Conservation (phyloP, 129 eudicot species). For the Tagetes patula region DNA sequence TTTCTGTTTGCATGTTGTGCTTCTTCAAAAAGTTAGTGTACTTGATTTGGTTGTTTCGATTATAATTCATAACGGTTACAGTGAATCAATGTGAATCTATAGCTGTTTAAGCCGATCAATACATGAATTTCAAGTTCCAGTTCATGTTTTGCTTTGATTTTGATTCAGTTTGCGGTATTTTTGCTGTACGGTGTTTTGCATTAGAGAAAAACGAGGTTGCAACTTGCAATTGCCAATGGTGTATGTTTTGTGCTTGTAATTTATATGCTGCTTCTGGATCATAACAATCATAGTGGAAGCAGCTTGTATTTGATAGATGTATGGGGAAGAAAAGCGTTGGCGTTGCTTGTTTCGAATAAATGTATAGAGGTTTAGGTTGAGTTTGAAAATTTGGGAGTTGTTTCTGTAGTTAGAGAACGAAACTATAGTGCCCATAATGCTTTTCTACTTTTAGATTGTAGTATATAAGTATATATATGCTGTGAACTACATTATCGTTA, state of each 20-base stretch:
- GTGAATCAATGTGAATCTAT: slow-evolving; percentile 2
- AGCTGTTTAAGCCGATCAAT: not conserved
- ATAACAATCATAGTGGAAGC: not conserved
- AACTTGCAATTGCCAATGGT: not conserved
- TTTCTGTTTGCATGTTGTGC: slow-evolving; percentile 12
- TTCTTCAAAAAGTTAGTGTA: not conserved
- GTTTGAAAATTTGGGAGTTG: not conserved
- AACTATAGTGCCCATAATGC: not conserved
- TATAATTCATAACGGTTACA: not conserved
- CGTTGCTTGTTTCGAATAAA: not conserved
- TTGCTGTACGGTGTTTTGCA: not conserved
- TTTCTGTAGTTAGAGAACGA: not conserved
- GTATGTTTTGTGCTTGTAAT: not conserved
- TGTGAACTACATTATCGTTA: not conserved
- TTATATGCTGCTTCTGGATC: not conserved
- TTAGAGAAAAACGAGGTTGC: not conserved
- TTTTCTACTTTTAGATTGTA: slow-evolving; percentile 1
- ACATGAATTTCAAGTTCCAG: not conserved
- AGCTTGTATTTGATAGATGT: not conserved
- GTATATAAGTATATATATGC: slow-evolving; percentile 1
- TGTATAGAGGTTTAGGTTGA: not conserved
- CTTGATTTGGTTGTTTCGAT: not conserved
- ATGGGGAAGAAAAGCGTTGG: not conserved
- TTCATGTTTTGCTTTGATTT: not conserved
- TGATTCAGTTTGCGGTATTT: not conserved